Evolutionary conservation across 2,329 filamentous ascomycete genomes (phyloP).

Genomic region (Aspergillus sp.): DNA sequence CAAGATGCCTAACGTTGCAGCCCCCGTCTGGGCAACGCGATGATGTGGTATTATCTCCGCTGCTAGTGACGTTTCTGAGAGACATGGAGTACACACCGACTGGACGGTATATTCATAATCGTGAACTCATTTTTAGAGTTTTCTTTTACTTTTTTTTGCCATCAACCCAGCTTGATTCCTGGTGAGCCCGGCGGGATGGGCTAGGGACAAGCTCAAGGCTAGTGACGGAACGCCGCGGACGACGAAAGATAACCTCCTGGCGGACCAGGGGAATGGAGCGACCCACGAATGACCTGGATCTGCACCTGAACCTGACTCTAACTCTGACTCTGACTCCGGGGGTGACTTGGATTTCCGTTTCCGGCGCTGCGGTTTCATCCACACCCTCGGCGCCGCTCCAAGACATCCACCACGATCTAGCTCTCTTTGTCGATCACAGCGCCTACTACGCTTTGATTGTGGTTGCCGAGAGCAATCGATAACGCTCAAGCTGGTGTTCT

Average conservation of each 20-base stretch:
- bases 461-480: neutral
- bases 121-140: too few relatives aligned
- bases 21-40: neutral
- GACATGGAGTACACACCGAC: too few relatives aligned
- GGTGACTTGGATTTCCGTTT: constrained; percentile 14
- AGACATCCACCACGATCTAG: neutral
- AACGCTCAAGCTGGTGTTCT: neutral
- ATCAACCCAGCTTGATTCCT: too few relatives aligned
- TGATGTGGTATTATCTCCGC: neutral
- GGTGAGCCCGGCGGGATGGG: too few relatives aligned
- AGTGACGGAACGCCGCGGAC: neutral
- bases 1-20: neutral
- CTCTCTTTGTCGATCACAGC: neutral
- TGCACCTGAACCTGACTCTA: too few relatives aligned
- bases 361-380: constrained; percentile 20
- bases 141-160: too few relatives aligned
- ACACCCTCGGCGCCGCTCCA: neutral
- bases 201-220: neutral
- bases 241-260: neutral
- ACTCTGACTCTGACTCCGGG: neutral
- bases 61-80: too few relatives aligned
- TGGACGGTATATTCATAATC: too few relatives aligned
- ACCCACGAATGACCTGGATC: neutral
- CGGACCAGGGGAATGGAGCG: neutral
- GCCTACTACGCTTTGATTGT: neutral